Base-by-base conservation (phyloP, 208 protist genomes). In the Trypanosoma lewisi region DNA sequence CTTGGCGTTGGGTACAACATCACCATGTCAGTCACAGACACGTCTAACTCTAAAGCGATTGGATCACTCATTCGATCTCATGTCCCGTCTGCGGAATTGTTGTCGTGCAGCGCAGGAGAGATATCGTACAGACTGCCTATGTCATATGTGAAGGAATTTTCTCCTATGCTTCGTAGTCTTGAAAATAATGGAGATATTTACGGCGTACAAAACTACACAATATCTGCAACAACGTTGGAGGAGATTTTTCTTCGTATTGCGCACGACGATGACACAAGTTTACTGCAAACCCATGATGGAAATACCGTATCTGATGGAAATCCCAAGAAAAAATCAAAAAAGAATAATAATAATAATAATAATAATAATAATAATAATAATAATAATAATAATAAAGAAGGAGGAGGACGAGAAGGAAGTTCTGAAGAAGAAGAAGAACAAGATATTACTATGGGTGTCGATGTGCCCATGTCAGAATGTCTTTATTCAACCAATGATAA, bases 141-240 rank as follows among this genome's bases (percentile, higher is more conserved):
- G 72, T 47, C 44, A 9, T 72, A 54, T 56, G 77, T 81, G 55
- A 21, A 39, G 3, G 2, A n/a, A 28, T 86, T 92, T 27, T 66
- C 82, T 2, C 17, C 63, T 3, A 44, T 91, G 55, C 72, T 94
- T 17, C 39, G 33, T 0, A 49, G 61, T 0, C 49, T 94, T 45
- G 79, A 91, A 59, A 42, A 11, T 5, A 12, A 17, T 5, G 37
- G 39, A 16, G 31, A 75, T 8, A 2, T n/a, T 5, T 34, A 52
- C 19, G 75, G 83, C 30, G 73, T 90, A 37, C 50, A 57, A 47
- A 65, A 39, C 12, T 90, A 84, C 72, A 74, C 78, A 25, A 58
- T 94, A 21, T 80, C 81, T 31, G 76, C 73, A 25, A 90, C 85
- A 14, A 89, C 85, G 28, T 58, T 94, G 31, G 87, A 94, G 67